Evolutionary conservation across 345 rosid genomes (phyloP).

Genomic region (Excoecaria agallocha): DNA sequence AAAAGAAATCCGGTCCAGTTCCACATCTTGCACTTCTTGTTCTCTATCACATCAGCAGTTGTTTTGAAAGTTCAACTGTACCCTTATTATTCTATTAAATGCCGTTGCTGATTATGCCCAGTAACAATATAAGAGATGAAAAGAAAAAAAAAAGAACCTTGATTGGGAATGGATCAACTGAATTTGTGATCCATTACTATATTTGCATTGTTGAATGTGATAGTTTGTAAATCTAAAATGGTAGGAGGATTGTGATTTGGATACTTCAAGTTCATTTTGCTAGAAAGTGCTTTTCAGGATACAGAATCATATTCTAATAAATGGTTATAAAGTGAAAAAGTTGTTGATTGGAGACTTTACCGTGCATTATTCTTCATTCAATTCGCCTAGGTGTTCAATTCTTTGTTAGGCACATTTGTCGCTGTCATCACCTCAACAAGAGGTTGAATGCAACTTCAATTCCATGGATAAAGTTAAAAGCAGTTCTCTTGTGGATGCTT

Average conservation of each 20-base stretch:
- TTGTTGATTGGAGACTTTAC: background rate
- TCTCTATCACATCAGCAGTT: too few species aligned
- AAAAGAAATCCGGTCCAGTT: too few species aligned
- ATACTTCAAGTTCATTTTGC: background rate
- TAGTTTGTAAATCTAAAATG: background rate
- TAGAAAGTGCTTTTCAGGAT: background rate
- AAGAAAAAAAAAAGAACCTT: background rate
- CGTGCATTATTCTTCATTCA: background rate
- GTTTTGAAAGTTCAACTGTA: background rate
- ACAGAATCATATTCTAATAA: background rate
- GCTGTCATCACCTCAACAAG: constrained; percentile 21
- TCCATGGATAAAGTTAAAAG: constrained; percentile 26
- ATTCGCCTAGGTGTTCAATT: constrained; percentile 1
- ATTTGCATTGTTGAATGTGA: background rate
- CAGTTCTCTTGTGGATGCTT: constrained; percentile 48
- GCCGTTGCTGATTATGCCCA: background rate
- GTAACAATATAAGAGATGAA: background rate
- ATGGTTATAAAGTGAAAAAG: background rate
- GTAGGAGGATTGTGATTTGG: background rate
- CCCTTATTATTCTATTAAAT: background rate
- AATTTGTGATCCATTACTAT: background rate
- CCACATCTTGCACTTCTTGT: too few species aligned
- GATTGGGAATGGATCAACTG: background rate
- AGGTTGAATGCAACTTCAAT: constrained; percentile 14
- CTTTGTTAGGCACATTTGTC: constrained; percentile 58